phyloP scores from a whole-genome alignment of 495 filamentous ascomycete genomes.

The Penicillium parvum region DNA sequence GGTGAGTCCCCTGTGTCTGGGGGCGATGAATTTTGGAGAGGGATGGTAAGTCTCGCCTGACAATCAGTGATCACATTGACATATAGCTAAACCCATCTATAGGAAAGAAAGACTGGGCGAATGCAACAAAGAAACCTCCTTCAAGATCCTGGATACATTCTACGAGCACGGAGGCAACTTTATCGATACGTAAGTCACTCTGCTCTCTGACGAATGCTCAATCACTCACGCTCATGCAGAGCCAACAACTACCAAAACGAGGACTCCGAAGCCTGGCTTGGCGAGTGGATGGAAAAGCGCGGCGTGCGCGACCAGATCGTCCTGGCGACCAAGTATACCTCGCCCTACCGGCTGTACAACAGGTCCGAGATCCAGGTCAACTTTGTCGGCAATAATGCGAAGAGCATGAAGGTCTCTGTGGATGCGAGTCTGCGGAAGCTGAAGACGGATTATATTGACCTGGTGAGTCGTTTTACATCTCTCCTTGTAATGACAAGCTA shows the following conservation, averaged over 20 bases:
- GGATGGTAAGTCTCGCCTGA: conserved; percentile 33
- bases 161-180: conserved; percentile 69
- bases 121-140: conserved; percentile 57
- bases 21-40: conserved; percentile 59
- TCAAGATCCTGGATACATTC: conserved; percentile 64
- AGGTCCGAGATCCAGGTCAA: conserved; percentile 44
- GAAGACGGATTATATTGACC: conserved; percentile 66
- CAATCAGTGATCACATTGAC: too few species aligned
- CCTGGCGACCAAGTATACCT: conserved; percentile 69
- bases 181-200: conserved; percentile 54
- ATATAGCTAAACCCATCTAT: neutral
- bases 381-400: conserved; percentile 53
- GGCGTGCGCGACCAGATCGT: conserved; percentile 12
- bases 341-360: conserved; percentile 23
- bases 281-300: conserved; percentile 27
- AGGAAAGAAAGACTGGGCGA: conserved; percentile 49
- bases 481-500: neutral
- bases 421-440: conserved; percentile 55
- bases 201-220: neutral
- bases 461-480: conserved; percentile 39
- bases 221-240: conserved; percentile 3
- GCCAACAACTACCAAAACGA: conserved; percentile 66
- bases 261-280: conserved; percentile 67
- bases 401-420: conserved; percentile 52
- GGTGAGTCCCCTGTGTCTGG: conserved; percentile 59